phyloP scores from a whole-genome alignment of 1,284 basidiomycete genomes.

The Irpex rosettiformis region DNA sequence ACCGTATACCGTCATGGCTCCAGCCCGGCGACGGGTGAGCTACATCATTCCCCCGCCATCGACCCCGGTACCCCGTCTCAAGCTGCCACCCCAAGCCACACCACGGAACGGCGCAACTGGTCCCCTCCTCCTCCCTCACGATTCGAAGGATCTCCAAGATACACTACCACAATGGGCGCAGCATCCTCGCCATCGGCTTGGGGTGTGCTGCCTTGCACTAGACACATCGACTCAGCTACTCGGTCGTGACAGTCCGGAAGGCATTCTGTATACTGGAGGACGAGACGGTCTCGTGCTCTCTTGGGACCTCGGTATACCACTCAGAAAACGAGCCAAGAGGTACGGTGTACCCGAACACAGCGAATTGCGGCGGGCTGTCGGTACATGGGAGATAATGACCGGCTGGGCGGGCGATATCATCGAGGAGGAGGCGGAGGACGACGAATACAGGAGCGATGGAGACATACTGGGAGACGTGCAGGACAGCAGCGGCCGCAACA shows the following conservation, averaged over 20 bases:
- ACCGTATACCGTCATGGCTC: constrained; percentile 19
- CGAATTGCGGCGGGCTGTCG: constrained; percentile 23
- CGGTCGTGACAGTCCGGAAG: constrained; percentile 64
- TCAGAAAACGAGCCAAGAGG: constrained; percentile 40
- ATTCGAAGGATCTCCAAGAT: constrained; percentile 33
- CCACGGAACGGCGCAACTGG: constrained; percentile 59
- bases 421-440: constrained; percentile 56
- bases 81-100: constrained; percentile 64
- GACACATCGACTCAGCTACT: constrained; percentile 79
- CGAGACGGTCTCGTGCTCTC: constrained; percentile 89
- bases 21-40: constrained; percentile 62
- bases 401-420: constrained; percentile 75
- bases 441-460: constrained; percentile 57
- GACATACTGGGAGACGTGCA: constrained; percentile 75
- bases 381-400: constrained; percentile 69
- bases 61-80: constrained; percentile 60
- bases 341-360: constrained; percentile 28
- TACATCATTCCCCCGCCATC: constrained; percentile 81
- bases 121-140: constrained; percentile 57
- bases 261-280: constrained; percentile 92
- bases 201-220: constrained; percentile 81
- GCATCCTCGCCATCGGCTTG: constrained; percentile 84
- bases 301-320: constrained; percentile 84
- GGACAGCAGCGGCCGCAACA: constrained; percentile 26
- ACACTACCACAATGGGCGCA: constrained; percentile 23